Evolutionary conservation across 192 early-diverging fungal species (phyloP).

Genomic region (Coemansia javaensis): DNA sequence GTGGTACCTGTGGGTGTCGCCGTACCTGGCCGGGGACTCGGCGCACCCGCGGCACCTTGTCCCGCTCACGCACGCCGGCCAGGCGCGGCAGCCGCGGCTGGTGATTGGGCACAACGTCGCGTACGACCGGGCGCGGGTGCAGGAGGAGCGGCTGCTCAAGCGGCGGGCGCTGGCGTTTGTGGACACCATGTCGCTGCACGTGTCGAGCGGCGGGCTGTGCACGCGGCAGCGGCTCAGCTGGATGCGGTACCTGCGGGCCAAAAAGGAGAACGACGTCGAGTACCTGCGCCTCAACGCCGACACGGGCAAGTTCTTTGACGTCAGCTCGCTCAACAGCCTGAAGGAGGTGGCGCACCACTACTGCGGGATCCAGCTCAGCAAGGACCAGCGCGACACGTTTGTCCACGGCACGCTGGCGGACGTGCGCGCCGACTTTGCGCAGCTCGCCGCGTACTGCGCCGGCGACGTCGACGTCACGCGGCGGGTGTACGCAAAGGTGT

Average conservation of each 20-base stretch:
- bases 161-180: slow-evolving; percentile 60
- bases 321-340: slow-evolving; percentile 65
- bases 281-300: slow-evolving; percentile 49
- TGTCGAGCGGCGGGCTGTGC: slow-evolving; percentile 81
- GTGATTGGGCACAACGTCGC: slow-evolving; percentile 91
- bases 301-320: slow-evolving; percentile 51
- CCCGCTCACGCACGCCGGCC: slow-evolving; percentile 50
- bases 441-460: slow-evolving; percentile 79
- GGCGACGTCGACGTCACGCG: slow-evolving; percentile 78
- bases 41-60: slow-evolving; percentile 56
- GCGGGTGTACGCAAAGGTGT: slow-evolving; percentile 61
- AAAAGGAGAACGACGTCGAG: slow-evolving; percentile 40
- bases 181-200: slow-evolving; percentile 94
- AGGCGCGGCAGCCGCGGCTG: slow-evolving; percentile 36
- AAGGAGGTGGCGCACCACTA: slow-evolving; percentile 76
- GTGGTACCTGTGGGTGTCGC: slow-evolving; percentile 94
- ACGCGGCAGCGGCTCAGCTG: slow-evolving; percentile 81
- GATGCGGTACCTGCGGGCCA: slow-evolving; percentile 63
- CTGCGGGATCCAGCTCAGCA: slow-evolving; percentile 63
- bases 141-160: slow-evolving; percentile 77
- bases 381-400: slow-evolving; percentile 57
- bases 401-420: slow-evolving; percentile 55
- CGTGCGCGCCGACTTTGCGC: slow-evolving; percentile 60
- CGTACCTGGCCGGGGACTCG: slow-evolving; percentile 58
- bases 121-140: slow-evolving; percentile 82